Conservation (phyloP, 2,329 filamentous ascomycete genomes). For the Periconia macrospinosa region DNA sequence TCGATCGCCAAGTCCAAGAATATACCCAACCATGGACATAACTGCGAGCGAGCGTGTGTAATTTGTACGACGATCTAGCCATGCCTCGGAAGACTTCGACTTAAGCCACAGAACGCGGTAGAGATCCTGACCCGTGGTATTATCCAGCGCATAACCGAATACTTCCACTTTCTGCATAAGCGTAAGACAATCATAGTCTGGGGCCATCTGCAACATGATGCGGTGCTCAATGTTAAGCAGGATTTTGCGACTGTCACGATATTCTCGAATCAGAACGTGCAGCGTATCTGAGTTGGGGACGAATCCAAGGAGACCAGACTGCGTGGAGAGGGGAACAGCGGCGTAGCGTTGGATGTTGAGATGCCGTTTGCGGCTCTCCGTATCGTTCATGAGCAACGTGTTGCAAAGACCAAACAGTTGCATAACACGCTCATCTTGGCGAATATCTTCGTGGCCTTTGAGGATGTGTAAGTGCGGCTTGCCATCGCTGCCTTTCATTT, state of each 20-base stretch:
- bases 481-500: constrained; percentile 86
- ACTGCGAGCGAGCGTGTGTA: constrained; percentile 96
- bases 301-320: constrained; percentile 93
- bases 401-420: constrained; percentile 98
- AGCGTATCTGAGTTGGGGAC: constrained; percentile 97
- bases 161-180: constrained; percentile 99
- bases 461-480: constrained; percentile 83
- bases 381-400: constrained; percentile 88
- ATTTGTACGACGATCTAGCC: constrained; percentile 97
- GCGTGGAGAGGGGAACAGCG: constrained; percentile 95
- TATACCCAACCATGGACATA: constrained; percentile 99
- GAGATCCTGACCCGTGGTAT: constrained; percentile 96
- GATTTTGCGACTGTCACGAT: constrained; percentile 95
- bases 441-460: constrained; percentile 99
- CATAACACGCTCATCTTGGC: constrained; percentile 99
- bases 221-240: constrained; percentile 98
- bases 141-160: constrained; percentile 98
- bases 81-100: constrained; percentile 96
- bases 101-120: constrained; percentile 99
- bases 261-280: constrained; percentile 95
- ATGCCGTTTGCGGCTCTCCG: constrained; percentile 95
- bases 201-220: constrained; percentile 99
- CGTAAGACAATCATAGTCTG: constrained; percentile 97
- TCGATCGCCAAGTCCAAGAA: constrained; percentile 91
- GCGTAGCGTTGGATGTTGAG: constrained; percentile 95